A percentile compares a stretch with the other conserved stretches of the same genome.
Evolutionary conservation across 2,329 filamentous ascomycete genomes (phyloP).

Genomic region (Claviceps sp.): DNA sequence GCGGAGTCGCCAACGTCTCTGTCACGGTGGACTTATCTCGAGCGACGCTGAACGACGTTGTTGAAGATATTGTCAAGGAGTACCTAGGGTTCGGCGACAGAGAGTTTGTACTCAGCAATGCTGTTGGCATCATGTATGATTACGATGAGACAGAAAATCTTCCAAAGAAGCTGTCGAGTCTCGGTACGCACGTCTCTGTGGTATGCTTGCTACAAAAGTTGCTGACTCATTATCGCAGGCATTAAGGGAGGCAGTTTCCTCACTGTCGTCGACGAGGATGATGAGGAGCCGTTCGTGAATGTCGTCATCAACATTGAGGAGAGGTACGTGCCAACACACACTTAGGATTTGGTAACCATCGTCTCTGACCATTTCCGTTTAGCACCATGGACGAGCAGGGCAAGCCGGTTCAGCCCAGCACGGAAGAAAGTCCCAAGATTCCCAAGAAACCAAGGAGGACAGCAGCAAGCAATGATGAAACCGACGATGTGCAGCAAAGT

Average conservation of each 20-base stretch:
- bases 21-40: constrained; percentile 54
- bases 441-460: constrained; percentile 38
- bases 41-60: constrained; percentile 66
- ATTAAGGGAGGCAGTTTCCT: constrained; percentile 63
- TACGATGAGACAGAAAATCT: constrained; percentile 80
- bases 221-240: constrained; percentile 27
- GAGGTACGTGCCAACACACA: constrained; percentile 29
- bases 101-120: constrained; percentile 66
- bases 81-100: constrained; percentile 64
- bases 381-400: constrained; percentile 31
- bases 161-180: constrained; percentile 60
- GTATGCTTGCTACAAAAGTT: background rate
- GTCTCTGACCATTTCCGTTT: constrained; percentile 15
- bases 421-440: constrained; percentile 32
- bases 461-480: constrained; percentile 25
- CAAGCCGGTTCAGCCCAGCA: constrained; percentile 40
- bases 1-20: constrained; percentile 57
- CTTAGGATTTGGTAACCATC: background rate
- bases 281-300: constrained; percentile 62
- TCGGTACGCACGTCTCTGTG: constrained; percentile 36
- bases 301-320: constrained; percentile 59
- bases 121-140: constrained; percentile 72
- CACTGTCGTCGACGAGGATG: constrained; percentile 73
- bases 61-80: constrained; percentile 56
- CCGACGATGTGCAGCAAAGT: constrained; percentile 22